Evolutionary conservation across 2,329 filamentous ascomycete species (phyloP), one percentile per base, ranked within the genome.

Genomic region (Trichoderma cornu-damae): DNA sequence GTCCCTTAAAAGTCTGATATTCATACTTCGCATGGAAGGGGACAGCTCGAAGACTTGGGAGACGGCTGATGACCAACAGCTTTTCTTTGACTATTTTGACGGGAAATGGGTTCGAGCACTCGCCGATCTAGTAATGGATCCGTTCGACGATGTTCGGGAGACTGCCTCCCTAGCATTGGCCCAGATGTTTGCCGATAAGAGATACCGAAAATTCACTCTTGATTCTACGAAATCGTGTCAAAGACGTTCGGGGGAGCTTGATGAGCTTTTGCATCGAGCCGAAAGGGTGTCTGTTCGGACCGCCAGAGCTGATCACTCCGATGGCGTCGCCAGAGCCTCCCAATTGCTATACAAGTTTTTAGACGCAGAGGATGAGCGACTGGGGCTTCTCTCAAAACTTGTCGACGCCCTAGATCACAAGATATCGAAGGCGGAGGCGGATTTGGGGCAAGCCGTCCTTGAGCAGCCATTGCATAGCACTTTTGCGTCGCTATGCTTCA

Each of bases 81-180:
- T 71, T 12, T 73, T 76, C 54, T 77, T 74, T 47, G 68, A 73
- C 47, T 64, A 72, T 2, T 71, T 79, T 60, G 78, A 82, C 46
- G 62, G 64, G 3, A 76, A 71, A 0, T 83, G 87, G 74, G 72
- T 83, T 9, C 78, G 87, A 47, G 76, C 85, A 4, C 75, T 97
- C 6, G 75, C 92, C 12, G 90, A 96, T 69, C 80, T 96, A 20
- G 73, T 96, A 6, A 78, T 96, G 67, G 89, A 99, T 65, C 90
- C 93, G 0, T 99, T 96, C 66, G 94, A 97, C 58, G 94, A 99
- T 70, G 88, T 97, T 4, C 81, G 93, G 63, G 83, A 81, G 42
- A 72, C 74, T 35, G 79, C 84, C 2, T 74, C 78, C 0, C 71
- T 70, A 1, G 73, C 85, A 2, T 64, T 88, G 26, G 70, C 68